Percentiles rank a stretch among this genome's conserved stretches.
phyloP scores from a whole-genome alignment of 495 filamentous ascomycete genomes.

The Trichoderma reesei region DNA sequence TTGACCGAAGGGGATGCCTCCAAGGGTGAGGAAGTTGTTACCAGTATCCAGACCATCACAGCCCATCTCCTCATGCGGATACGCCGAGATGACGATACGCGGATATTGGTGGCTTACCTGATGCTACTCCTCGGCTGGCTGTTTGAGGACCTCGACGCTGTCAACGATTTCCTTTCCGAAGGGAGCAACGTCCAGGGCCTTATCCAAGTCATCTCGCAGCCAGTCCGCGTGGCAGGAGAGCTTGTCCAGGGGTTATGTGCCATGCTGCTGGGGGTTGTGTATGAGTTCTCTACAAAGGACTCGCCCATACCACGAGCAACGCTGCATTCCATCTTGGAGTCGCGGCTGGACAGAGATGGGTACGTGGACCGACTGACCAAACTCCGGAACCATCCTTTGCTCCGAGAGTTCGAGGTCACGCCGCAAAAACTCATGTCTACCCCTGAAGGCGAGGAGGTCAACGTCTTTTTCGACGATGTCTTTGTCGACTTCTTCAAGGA shows the following conservation, averaged over 20 bases:
- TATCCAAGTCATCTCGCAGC: conserved; percentile 46
- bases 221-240: conserved; percentile 51
- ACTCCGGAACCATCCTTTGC: conserved; percentile 66
- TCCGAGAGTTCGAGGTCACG: conserved; percentile 87
- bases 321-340: conserved; percentile 69
- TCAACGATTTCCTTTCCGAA: conserved; percentile 91
- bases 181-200: conserved; percentile 85
- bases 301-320: conserved; percentile 80
- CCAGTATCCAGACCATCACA: conserved; percentile 79
- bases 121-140: conserved; percentile 92
- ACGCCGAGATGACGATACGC: conserved; percentile 66
- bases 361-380: conserved; percentile 79
- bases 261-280: conserved; percentile 76
- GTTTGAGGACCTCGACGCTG: conserved; percentile 82
- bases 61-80: conserved; percentile 69
- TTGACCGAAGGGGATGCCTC: conserved; percentile 85
- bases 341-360: conserved; percentile 73
- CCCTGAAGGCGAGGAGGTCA: conserved; percentile 55
- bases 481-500: conserved; percentile 96
- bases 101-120: conserved; percentile 75
- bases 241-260: conserved; percentile 76
- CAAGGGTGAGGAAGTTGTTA: conserved; percentile 89
- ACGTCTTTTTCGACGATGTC: conserved; percentile 73
- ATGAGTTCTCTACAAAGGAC: conserved; percentile 96
- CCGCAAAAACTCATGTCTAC: conserved; percentile 53